A percentile compares a stretch with the other conserved stretches of the same genome.
These are phyloP conservation scores for Fallopia convolvulus DNA, from an alignment of 148 eudicot species.

Conservation along the genomic window DNA sequence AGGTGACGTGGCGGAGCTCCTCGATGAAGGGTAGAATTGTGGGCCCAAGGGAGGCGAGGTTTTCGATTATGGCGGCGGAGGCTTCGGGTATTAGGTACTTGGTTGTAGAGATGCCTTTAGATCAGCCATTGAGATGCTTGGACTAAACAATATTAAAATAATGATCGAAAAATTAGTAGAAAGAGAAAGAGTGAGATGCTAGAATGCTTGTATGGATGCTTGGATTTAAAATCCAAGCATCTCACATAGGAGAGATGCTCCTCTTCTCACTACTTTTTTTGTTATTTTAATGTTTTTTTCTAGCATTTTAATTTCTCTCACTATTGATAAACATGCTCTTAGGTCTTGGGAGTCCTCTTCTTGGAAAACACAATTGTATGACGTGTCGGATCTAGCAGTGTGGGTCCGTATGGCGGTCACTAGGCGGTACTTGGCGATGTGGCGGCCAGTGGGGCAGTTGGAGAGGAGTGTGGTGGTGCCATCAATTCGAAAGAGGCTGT, in stretches of 20 bases:
- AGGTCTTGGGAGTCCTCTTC: slow-evolving; percentile 6
- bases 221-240: no score
- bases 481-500: slow-evolving; percentile 4
- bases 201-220: no score
- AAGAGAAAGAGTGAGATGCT: no score
- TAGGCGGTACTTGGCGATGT: slow-evolving; percentile 8
- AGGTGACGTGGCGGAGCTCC: not conserved
- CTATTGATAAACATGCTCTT: no score
- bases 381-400: not conserved
- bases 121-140: no score
- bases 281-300: no score
- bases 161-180: no score
- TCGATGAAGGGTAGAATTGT: not conserved
- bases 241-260: no score
- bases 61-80: not conserved
- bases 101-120: not conserved
- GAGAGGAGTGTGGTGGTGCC: slow-evolving; percentile 2
- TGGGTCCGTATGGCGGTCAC: not conserved
- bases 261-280: no score
- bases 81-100: not conserved
- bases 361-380: not conserved
- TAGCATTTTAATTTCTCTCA: no score
- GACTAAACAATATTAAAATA: no score
- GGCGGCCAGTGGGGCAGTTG: not conserved
- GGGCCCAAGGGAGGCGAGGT: not conserved